Evolutionary conservation across 2,329 filamentous ascomycete genomes (phyloP), one percentile per base, ranked within the genome.

Genomic region (Pyricularia pennisetigena): DNA sequence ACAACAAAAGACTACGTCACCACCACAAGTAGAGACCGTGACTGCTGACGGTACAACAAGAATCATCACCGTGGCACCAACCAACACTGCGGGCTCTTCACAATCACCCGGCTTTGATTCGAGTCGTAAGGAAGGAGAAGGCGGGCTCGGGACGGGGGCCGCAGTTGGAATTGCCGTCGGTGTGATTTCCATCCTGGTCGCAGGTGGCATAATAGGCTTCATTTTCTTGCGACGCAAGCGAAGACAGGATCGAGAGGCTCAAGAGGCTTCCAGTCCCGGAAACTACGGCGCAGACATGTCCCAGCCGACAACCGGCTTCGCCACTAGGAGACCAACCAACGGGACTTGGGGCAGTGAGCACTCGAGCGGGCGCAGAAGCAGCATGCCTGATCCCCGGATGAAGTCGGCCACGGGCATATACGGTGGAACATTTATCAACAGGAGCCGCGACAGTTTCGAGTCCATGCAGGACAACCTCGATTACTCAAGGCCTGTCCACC

Each of bases 391-490:
- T 73, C 87, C 87, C 35, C 82, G 87, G 63, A 83, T 89, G 79
- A 85, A 89, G 72, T 87, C 87, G 0, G 88, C 85, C 70, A 81
- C 82, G 49, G 83, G 83, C 23, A 78, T 88, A 14, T 89, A 88
- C 74, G 78, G 79, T 62, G 80, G 84, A 23, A 78, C 78, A 63
- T 79, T 80, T 29, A 26, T 66, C 64, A 87, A 83, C 72, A 84
- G 84, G 74, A 89, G 86, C 72, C 83, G 83, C 70, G 87, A 89
- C 74, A 89, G 86, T 74, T 78, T 90, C 73, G 85, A 85, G 71
- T 89, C 87, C 1, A 77, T 90, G 5, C 84, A 84, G 68, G 87
- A 90, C 73, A 86, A 89, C 70, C 86, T 87, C 69, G 87, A 90
- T 71, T 90, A 90, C 73, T 89, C 87, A 57, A 80, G 82, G 71